Evolutionary conservation across 192 early-diverging fungal genomes (phyloP).

Genomic region (Coemansia aciculifera): DNA sequence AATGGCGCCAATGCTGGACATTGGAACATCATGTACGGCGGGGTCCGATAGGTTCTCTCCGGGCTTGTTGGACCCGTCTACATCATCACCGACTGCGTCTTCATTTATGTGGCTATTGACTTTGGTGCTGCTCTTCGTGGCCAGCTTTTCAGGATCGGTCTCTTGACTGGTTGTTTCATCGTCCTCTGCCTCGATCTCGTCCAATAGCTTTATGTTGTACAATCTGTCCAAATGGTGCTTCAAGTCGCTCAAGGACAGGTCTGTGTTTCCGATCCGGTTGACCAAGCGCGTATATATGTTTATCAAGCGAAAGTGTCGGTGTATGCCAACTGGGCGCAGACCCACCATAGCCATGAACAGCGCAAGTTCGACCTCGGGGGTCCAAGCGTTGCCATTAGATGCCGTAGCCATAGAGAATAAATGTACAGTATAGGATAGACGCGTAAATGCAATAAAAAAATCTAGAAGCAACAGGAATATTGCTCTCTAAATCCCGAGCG

Average conservation of each 20-base stretch:
- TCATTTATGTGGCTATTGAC: neutral
- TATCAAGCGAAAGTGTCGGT: conserved; percentile 48
- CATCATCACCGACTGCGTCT: neutral
- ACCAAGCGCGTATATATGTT: conserved; percentile 52
- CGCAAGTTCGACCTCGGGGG: conserved; percentile 43
- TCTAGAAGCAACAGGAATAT: neutral
- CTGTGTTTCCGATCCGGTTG: conserved; percentile 20
- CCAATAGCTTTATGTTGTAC: conserved; percentile 39
- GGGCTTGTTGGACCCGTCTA: neutral
- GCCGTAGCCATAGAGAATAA: neutral
- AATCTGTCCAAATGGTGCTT: conserved; percentile 28
- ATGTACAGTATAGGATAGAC: neutral
- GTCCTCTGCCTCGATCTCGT: conserved; percentile 42
- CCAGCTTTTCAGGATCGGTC: neutral
- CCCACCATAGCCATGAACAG: conserved; percentile 51
- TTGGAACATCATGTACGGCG: neutral
- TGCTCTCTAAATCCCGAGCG: neutral
- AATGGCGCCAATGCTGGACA: conserved; percentile 11
- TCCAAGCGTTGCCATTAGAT: conserved; percentile 17
- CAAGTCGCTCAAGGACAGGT: conserved; percentile 30
- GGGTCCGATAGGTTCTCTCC: neutral
- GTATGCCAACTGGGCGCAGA: conserved; percentile 49
- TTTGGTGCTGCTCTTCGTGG: neutral
- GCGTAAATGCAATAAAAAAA: neutral
- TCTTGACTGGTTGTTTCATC: conserved; percentile 12